Conservation (phyloP, 1,284 basidiomycete genomes). For the Boletus mariae region DNA sequence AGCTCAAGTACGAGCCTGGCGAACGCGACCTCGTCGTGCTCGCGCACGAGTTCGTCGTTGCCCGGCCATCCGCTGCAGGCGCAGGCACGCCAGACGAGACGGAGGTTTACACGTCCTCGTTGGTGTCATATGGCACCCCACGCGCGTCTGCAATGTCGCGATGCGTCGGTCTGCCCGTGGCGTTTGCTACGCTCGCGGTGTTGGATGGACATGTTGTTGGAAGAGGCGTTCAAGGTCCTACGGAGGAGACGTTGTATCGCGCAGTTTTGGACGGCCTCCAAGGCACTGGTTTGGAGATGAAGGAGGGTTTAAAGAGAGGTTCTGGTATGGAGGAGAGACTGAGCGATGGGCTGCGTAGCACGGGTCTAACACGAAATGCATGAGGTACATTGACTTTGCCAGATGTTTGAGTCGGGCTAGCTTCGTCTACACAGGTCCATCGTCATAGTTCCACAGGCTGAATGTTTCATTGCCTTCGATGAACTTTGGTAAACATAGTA, state of each 20-base stretch:
- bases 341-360: conserved; percentile 18
- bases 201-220: conserved; percentile 60
- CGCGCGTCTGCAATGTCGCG: conserved; percentile 81
- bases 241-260: conserved; percentile 55
- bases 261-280: conserved; percentile 61
- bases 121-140: conserved; percentile 70
- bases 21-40: conserved; percentile 90
- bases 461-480: not conserved
- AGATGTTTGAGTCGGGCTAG: not conserved
- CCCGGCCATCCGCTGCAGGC: conserved; percentile 9
- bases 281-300: conserved; percentile 63
- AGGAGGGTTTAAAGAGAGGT: conserved; percentile 43
- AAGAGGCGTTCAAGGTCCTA: conserved; percentile 68
- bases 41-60: conserved; percentile 74
- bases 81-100: conserved; percentile 15
- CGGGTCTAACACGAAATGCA: not conserved
- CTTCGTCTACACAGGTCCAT: not conserved
- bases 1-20: conserved; percentile 65
- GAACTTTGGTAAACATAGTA: too few species aligned
- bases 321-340: conserved; percentile 31
- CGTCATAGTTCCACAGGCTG: not conserved
- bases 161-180: conserved; percentile 85
- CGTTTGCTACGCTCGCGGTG: conserved; percentile 71
- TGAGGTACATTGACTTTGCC: not conserved
- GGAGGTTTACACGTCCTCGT: conserved; percentile 71